Evolutionary conservation across 2,329 filamentous ascomycete genomes (phyloP).

Genomic region (Apiospora aurea): DNA sequence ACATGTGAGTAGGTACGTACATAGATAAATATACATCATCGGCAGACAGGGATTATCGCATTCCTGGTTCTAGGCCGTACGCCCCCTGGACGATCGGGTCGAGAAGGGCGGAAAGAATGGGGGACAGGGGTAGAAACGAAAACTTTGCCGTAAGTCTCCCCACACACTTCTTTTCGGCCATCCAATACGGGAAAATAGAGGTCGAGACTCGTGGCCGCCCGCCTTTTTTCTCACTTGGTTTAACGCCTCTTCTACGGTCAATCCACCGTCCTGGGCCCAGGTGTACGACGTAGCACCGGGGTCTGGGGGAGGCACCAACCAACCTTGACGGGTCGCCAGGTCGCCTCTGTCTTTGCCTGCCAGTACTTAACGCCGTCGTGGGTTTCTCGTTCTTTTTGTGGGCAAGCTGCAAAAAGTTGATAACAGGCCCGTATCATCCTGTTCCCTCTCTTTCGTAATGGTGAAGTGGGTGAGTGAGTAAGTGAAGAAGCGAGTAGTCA

Average conservation of each 20-base stretch:
- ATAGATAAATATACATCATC: neutral
- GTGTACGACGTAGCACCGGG: neutral
- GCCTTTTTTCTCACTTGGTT: neutral
- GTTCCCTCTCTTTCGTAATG: neutral
- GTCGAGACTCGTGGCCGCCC: slow-evolving; percentile 17
- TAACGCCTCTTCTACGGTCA: slow-evolving; percentile 13
- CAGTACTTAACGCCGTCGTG: neutral
- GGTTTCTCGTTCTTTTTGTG: neutral
- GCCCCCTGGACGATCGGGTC: slow-evolving; percentile 1
- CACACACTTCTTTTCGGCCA: neutral
- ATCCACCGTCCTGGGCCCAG: slow-evolving; percentile 21
- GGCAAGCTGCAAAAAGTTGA: neutral
- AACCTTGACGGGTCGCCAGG: neutral
- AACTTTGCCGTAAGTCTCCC: slow-evolving; percentile 15
- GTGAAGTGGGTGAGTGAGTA: neutral
- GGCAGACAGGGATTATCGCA: neutral
- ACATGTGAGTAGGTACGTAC: neutral
- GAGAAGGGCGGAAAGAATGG: slow-evolving; percentile 5
- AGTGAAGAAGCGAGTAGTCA: neutral
- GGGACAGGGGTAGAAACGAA: slow-evolving; percentile 19
- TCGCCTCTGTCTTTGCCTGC: neutral
- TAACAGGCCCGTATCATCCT: neutral
- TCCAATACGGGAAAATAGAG: slow-evolving; percentile 15
- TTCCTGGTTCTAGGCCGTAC: slow-evolving; percentile 6
- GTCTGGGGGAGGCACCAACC: neutral